Base-by-base conservation (phyloP, 2,329 filamentous ascomycete species). In the Pyrenophora tritici-repentis region DNA sequence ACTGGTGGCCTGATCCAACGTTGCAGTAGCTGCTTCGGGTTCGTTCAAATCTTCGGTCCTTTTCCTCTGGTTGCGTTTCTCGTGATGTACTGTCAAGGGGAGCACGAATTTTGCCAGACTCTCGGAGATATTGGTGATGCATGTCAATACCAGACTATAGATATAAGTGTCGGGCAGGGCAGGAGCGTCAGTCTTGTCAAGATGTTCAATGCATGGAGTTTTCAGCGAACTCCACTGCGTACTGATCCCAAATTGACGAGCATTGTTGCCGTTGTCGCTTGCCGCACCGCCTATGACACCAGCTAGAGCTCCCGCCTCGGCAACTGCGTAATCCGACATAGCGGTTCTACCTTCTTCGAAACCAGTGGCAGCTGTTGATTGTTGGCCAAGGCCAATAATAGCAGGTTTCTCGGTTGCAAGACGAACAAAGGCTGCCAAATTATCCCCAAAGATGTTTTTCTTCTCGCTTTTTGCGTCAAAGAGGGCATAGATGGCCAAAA, bases 101-200 rank as follows among this genome's bases (percentile, higher is more conserved):
- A 99, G 81, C 39, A 97, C 88, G 61, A 96, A 96, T 70, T 93
- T 96, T 24, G 93, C 94, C 14, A 99, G 79, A 2, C 90, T 91
- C 67, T 99, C 94, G 0, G 93, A 96, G 42, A 99, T 83, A 1
- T 87, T 91, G 37, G 89, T 93, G 53, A 99, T 88, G 66, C 93
- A 97, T 2, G 90, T 88, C 35, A 99, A 76, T 1, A 93, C 89
- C 40, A 99, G 79, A 56, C 89, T 91, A 74, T 97, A 97, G 6
- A 96, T 83, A 66, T 99, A 99, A 0, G 94, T 96, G 55, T 97
- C 93, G 0, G 94, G 94, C 17, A 96, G 83, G 0, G 79, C 64
- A 3, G 93, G 91, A 0, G 93, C 83, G 40, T 96, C 92, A 0
- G 86, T 84, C 72, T 97, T 99, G 75, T 99, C 94, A 16, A 97